phyloP scores from a whole-genome alignment of 2,329 filamentous ascomycete genomes.

The Colletotrichum sojae region DNA sequence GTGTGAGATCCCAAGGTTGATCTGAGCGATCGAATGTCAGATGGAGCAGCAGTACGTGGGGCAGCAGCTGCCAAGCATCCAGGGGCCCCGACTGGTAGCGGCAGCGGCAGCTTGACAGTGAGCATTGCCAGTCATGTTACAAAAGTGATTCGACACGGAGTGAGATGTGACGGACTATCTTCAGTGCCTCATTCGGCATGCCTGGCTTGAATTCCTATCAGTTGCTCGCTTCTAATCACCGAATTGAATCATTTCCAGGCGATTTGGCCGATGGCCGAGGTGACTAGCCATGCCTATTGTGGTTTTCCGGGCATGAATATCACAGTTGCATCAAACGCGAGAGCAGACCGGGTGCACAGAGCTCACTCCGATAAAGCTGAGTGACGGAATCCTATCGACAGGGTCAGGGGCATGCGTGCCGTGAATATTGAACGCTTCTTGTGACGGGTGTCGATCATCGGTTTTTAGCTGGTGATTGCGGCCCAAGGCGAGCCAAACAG shows the following conservation, averaged over 20 bases:
- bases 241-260: not conserved
- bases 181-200: not conserved
- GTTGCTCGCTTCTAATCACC: not conserved
- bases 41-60: constrained; percentile 38
- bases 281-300: constrained; percentile 7
- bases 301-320: constrained; percentile 29
- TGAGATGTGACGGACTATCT: constrained; percentile 34
- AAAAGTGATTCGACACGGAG: constrained; percentile 32
- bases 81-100: constrained; percentile 18
- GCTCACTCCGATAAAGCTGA: constrained; percentile 11
- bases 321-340: constrained; percentile 29
- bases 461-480: constrained; percentile 15
- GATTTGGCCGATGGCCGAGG: not conserved
- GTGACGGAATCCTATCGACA: constrained; percentile 25
- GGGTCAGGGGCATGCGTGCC: constrained; percentile 12
- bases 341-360: constrained; percentile 20
- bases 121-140: constrained; percentile 4
- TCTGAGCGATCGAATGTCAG: constrained; percentile 39
- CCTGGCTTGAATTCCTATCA: constrained; percentile 1
- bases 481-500: constrained; percentile 12
- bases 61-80: constrained; percentile 39
- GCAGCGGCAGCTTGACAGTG: constrained; percentile 2
- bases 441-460: constrained; percentile 37
- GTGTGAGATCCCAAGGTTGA: constrained; percentile 34
- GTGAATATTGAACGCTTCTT: constrained; percentile 15